Conservation (phyloP, 2,329 filamentous ascomycete genomes). For the Alternaria ethzedia region DNA sequence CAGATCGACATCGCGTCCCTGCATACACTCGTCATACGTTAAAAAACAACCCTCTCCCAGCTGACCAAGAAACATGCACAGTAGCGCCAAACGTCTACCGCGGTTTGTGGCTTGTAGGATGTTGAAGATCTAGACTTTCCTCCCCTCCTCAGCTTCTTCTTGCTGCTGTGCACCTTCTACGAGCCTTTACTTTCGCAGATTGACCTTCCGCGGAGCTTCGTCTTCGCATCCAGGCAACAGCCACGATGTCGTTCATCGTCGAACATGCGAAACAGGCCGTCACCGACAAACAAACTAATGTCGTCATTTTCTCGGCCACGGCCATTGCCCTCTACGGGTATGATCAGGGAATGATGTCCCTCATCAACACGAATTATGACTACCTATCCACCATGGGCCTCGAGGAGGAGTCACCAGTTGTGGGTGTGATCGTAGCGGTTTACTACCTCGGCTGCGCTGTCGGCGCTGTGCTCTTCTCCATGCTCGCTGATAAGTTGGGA, state of each 20-base stretch:
- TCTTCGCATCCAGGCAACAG: neutral
- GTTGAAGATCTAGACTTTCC: neutral
- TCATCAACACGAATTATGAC: slow-evolving; percentile 62
- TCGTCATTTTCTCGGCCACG: slow-evolving; percentile 61
- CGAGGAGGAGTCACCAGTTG: slow-evolving; percentile 56
- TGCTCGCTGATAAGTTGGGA: slow-evolving; percentile 60
- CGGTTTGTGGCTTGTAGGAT: neutral
- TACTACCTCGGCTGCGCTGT: slow-evolving; percentile 68
- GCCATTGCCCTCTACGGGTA: slow-evolving; percentile 63
- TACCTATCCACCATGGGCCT: slow-evolving; percentile 67
- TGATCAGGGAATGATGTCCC: slow-evolving; percentile 57
- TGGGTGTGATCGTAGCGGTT: slow-evolving; percentile 66
- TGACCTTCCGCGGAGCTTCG: neutral
- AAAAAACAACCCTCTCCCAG: slow-evolving; percentile 7
- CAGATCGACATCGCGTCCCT: slow-evolving; percentile 16
- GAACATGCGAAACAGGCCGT: slow-evolving; percentile 20
- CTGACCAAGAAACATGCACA: slow-evolving; percentile 19
- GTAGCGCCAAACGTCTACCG: slow-evolving; percentile 6
- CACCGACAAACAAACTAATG: slow-evolving; percentile 53
- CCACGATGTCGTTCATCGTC: slow-evolving; percentile 8
- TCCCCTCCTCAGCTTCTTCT: neutral
- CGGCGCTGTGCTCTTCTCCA: slow-evolving; percentile 64
- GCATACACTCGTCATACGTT: slow-evolving; percentile 26
- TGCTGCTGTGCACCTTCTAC: neutral
- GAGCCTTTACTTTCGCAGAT: neutral